Evolutionary conservation across 2,329 filamentous ascomycete genomes (phyloP).

Genomic region (Botryosphaeria dothidea): DNA sequence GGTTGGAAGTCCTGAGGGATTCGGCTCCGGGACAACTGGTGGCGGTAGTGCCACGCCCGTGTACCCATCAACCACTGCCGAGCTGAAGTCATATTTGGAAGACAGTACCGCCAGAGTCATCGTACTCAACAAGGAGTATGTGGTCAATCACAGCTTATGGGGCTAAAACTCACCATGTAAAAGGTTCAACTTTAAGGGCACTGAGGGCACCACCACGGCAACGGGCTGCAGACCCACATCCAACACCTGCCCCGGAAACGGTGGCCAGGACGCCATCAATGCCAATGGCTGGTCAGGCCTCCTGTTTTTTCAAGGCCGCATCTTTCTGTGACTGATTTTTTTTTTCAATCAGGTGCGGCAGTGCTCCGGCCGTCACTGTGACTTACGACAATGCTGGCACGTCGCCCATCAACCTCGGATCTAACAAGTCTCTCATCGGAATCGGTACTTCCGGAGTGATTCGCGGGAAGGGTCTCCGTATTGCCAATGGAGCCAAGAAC

Average conservation of each 20-base stretch:
- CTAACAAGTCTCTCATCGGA: conserved; percentile 61
- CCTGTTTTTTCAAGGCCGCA: not conserved
- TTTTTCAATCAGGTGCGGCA: conserved; percentile 54
- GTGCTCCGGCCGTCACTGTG: conserved; percentile 42
- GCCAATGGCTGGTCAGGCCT: conserved; percentile 55
- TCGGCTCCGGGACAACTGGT: conserved; percentile 60
- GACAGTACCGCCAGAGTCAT: conserved; percentile 58
- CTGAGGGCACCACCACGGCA: conserved; percentile 54
- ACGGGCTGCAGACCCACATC: conserved; percentile 59
- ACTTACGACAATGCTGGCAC: conserved; percentile 55
- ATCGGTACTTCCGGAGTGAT: conserved; percentile 56
- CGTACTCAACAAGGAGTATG: conserved; percentile 52
- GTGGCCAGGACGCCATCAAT: conserved; percentile 63
- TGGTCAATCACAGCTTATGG: conserved; percentile 21
- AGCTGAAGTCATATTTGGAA: conserved; percentile 61
- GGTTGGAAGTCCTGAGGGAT: conserved; percentile 46
- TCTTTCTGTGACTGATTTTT: conserved; percentile 55
- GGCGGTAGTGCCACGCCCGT: conserved; percentile 57
- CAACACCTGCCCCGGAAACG: conserved; percentile 51
- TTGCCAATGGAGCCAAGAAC: conserved; percentile 46
- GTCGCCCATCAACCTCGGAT: conserved; percentile 53
- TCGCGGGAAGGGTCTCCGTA: conserved; percentile 58
- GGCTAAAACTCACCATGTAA: conserved; percentile 23
- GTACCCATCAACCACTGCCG: conserved; percentile 54
- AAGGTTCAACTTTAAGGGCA: conserved; percentile 56